These are phyloP conservation scores for Arctostaphylos glauca DNA, from an alignment of 148 eudicot species.

Conservation along the genomic window DNA sequence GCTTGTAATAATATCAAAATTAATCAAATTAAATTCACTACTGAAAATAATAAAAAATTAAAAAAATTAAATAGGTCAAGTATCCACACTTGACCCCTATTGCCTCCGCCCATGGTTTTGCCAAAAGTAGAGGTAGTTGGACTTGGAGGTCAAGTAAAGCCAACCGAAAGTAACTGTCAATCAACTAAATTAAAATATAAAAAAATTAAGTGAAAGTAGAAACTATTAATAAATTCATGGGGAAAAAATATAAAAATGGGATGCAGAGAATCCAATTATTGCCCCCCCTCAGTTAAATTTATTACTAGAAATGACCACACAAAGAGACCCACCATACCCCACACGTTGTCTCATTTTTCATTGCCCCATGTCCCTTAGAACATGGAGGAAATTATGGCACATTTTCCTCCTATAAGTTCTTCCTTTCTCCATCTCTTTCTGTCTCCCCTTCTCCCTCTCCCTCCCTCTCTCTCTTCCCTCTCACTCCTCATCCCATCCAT, in stretches of 20 bases:
- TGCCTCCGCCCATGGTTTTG: too few species aligned
- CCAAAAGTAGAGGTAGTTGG: neutral
- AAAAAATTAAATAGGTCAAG: too few species aligned
- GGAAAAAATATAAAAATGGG: neutral
- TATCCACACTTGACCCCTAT: too few species aligned
- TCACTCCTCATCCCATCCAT: neutral
- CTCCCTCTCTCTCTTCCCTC: neutral
- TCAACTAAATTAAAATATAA: slow-evolving; percentile 11
- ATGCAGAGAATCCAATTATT: neutral
- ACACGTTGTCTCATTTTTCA: slow-evolving; percentile 46
- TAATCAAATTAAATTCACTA: too few species aligned
- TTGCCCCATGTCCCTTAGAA: slow-evolving; percentile 62
- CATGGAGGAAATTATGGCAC: slow-evolving; percentile 70
- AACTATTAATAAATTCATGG: neutral
- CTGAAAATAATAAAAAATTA: too few species aligned
- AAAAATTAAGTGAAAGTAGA: neutral
- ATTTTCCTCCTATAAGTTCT: slow-evolving; percentile 42
- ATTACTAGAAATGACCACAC: slow-evolving; percentile 16
- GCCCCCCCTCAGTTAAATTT: neutral
- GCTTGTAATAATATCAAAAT: too few species aligned
- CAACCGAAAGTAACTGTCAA: slow-evolving; percentile 50
- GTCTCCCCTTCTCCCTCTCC: neutral
- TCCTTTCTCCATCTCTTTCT: neutral
- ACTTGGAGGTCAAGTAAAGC: slow-evolving; percentile 11
- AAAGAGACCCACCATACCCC: slow-evolving; percentile 19